Conservation (phyloP, 2,329 filamentous ascomycete species). For the Talaromyces pinophilus region DNA sequence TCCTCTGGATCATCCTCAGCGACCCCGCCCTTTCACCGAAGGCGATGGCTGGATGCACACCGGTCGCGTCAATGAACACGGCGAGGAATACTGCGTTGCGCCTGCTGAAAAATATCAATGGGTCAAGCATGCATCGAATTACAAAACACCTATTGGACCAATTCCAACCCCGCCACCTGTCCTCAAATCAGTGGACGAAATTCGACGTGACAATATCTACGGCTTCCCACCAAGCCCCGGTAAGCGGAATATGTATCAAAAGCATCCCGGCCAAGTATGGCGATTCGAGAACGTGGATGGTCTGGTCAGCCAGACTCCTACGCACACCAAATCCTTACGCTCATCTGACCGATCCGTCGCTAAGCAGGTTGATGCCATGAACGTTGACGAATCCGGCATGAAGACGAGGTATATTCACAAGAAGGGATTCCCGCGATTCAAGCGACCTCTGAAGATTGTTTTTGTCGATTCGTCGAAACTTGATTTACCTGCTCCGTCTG, state of each 20-base stretch:
- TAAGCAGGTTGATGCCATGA: slow-evolving; percentile 21
- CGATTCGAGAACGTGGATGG: slow-evolving; percentile 30
- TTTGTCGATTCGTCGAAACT: slow-evolving; percentile 22
- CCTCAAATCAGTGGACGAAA: slow-evolving; percentile 32
- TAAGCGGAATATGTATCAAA: slow-evolving; percentile 34
- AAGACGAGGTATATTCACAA: slow-evolving; percentile 26
- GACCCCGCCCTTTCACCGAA: slow-evolving; percentile 32
- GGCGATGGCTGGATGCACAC: slow-evolving; percentile 36
- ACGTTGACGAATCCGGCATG: slow-evolving; percentile 26
- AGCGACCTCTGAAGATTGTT: slow-evolving; percentile 22
- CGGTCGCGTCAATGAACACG: slow-evolving; percentile 33
- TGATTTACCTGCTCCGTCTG: neutral
- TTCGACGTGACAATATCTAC: slow-evolving; percentile 34
- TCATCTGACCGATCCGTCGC: slow-evolving; percentile 27
- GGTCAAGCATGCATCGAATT: slow-evolving; percentile 33
- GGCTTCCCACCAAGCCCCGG: slow-evolving; percentile 36
- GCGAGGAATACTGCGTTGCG: slow-evolving; percentile 34
- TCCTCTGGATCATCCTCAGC: slow-evolving; percentile 25
- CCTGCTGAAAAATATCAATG: slow-evolving; percentile 28
- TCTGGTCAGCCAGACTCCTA: slow-evolving; percentile 30
- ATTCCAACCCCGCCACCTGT: slow-evolving; percentile 32
- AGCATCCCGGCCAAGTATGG: slow-evolving; percentile 22
- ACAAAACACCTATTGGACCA: slow-evolving; percentile 27
- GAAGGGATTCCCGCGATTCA: slow-evolving; percentile 11
- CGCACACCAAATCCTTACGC: slow-evolving; percentile 23